Base-by-base conservation (phyloP, 2,329 filamentous ascomycete genomes). In the Aspergillus cejpii region DNA sequence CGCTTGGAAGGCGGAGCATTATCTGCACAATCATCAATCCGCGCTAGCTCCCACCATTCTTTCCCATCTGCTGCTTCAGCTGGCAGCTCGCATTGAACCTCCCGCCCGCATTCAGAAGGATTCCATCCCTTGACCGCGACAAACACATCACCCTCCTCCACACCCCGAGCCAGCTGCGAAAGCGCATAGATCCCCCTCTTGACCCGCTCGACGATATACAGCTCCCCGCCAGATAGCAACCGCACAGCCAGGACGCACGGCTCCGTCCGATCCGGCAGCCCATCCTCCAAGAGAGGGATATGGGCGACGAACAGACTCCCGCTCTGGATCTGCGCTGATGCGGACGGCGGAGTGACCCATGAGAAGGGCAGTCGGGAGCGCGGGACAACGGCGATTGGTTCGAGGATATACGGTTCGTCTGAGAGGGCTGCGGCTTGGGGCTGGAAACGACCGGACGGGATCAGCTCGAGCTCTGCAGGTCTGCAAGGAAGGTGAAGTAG, bases 151-250 rank as follows among this genome's bases (percentile, higher is more conserved):
- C 64, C 63, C 47, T 69, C 67, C 33, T 60, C 56, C 5, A 71
- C 59, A 41, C 55, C 59, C 12, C 50, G 49, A 6, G 52, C 61
- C 34, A 71, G 54, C 28, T 60, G 60, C 19, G 55, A 65, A 24
- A 71, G 53, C n/a, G 68, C 62, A 47, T 69, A 71, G 29, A 71
- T 57, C 2, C 62, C 62, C 34, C 44, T 50, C 43, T 69, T 70
- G 12, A 70, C 66, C 14, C 62, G 49, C 45, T 71, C 69, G 6
- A 71, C 54, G 20, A 64, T 58, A 45, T 66, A 70, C 4, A 70
- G 46, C 3, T 59, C 58, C 1, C 61, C 58, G 41, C 59, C 59
- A 17, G 52, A 50, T 4, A 52, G 29, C 20, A 65, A 50, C 20
- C 66, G 60, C 10, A 62, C 61, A 5, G 57, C 60, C 5, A 71